These are phyloP conservation scores for Phialophora macrospora DNA, from an alignment of 2,329 filamentous ascomycete species.

Conservation along the genomic window DNA sequence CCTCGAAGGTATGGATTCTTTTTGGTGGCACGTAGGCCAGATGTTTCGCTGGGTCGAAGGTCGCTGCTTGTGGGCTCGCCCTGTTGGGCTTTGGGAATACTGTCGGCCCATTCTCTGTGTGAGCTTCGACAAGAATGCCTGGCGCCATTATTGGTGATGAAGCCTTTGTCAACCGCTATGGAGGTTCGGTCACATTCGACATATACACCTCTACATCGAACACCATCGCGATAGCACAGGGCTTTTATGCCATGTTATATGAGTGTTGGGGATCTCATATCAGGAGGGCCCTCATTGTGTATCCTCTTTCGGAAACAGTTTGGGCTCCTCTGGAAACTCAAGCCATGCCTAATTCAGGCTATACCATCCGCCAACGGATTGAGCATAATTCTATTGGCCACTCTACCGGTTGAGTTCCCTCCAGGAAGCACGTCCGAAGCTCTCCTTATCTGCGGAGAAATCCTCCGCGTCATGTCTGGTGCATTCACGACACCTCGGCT, in stretches of 20 bases:
- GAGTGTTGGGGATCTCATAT: background rate
- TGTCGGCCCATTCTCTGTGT: background rate
- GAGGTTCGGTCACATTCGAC: background rate
- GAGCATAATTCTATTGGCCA: background rate
- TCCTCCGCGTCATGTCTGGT: background rate
- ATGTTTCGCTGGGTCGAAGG: conserved; percentile 23
- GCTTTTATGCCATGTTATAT: background rate
- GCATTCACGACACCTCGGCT: background rate
- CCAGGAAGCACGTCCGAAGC: background rate
- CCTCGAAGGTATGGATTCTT: conserved; percentile 23
- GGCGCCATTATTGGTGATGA: conserved; percentile 1
- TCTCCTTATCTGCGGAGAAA: conserved; percentile 4
- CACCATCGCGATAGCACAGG: too few species aligned
- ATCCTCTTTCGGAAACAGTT: conserved; percentile 1
- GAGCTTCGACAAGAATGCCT: conserved; percentile 6
- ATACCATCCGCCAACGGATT: conserved; percentile 3
- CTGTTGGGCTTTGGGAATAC: background rate
- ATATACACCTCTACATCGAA: background rate
- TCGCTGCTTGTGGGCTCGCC: background rate
- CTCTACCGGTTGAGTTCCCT: background rate
- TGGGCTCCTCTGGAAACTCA: conserved; percentile 2
- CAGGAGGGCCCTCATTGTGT: background rate
- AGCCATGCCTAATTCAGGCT: conserved; percentile 8
- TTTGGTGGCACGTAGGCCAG: conserved; percentile 19
- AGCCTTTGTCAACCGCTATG: background rate